Conservation (phyloP, 139 green algal species). For the Mychonastes homosphaera region DNA sequence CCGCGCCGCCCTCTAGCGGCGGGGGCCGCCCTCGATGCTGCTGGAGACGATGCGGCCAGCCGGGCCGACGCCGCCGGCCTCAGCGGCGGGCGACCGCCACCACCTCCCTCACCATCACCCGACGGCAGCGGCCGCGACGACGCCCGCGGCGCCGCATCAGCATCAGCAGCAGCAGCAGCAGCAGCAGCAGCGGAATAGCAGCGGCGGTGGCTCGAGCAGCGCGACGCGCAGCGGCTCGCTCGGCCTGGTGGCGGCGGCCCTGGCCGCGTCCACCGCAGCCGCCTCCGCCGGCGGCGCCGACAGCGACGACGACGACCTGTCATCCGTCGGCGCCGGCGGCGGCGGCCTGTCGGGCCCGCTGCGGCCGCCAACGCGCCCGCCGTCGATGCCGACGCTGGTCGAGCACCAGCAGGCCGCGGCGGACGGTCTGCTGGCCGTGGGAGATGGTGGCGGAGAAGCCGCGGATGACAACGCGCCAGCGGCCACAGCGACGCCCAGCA, state of each 20-base stretch:
- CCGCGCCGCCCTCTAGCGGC: background rate
- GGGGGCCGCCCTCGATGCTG: background rate
- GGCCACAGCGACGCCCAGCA: background rate
- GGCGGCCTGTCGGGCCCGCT: background rate
- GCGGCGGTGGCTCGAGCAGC: background rate
- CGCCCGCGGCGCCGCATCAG: background rate
- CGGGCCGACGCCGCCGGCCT: background rate
- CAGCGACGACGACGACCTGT: background rate
- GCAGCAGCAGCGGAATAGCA: slow-evolving; percentile 8
- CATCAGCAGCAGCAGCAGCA: background rate
- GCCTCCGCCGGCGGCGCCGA: background rate
- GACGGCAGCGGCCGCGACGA: background rate
- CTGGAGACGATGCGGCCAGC: background rate
- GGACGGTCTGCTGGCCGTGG: background rate
- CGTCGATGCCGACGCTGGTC: background rate
- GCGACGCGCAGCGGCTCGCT: background rate
- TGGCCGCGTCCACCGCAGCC: background rate
- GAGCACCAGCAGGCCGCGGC: background rate
- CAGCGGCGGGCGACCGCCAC: background rate
- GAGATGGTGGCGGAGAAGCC: background rate
- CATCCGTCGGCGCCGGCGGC: background rate
- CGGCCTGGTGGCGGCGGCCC: background rate
- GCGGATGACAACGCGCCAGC: background rate
- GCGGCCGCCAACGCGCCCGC: background rate
- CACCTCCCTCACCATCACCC: background rate